These are phyloP conservation scores for Rhododendron simsii DNA, from an alignment of 148 eudicot species.

Conservation along the genomic window DNA sequence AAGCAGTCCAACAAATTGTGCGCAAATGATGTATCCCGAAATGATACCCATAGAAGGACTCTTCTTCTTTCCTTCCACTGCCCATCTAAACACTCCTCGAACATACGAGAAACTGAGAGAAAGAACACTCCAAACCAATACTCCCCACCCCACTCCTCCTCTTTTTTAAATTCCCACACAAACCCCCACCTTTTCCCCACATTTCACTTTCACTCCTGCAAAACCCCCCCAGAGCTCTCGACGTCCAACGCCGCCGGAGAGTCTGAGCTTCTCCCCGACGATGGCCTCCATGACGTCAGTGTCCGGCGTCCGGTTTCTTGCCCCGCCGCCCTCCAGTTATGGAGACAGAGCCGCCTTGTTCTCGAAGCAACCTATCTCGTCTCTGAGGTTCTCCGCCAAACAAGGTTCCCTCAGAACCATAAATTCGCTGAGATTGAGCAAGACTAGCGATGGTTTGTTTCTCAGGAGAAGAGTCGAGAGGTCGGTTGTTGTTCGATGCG, in stretches of 20 bases:
- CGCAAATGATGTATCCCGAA: too few relatives aligned
- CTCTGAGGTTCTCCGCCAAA: slow-evolving; percentile 14
- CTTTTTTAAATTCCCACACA: background rate
- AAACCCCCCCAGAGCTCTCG: background rate
- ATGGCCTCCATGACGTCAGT: slow-evolving; percentile 37
- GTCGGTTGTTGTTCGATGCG: slow-evolving; percentile 52
- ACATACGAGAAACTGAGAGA: background rate
- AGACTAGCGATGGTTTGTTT: slow-evolving; percentile 17
- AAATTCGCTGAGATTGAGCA: slow-evolving; percentile 21
- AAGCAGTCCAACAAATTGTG: too few relatives aligned
- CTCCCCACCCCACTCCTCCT: background rate
- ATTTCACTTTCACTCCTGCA: background rate
- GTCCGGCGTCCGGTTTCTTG: slow-evolving; percentile 12
- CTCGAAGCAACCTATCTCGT: slow-evolving; percentile 29
- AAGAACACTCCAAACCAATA: background rate
- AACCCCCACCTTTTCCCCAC: background rate
- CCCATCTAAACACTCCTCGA: background rate
- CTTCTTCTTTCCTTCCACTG: background rate
- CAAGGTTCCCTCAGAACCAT: slow-evolving; percentile 2
- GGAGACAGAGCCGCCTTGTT: slow-evolving; percentile 15
- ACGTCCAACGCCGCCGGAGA: background rate
- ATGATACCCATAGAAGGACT: too few relatives aligned
- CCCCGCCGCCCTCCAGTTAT: background rate
- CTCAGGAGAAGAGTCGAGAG: slow-evolving; percentile 18
- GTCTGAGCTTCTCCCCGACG: background rate